These are phyloP conservation scores for Rhizophagus prolifer DNA, from an alignment of 192 early-diverging fungal species.

Conservation along the genomic window DNA sequence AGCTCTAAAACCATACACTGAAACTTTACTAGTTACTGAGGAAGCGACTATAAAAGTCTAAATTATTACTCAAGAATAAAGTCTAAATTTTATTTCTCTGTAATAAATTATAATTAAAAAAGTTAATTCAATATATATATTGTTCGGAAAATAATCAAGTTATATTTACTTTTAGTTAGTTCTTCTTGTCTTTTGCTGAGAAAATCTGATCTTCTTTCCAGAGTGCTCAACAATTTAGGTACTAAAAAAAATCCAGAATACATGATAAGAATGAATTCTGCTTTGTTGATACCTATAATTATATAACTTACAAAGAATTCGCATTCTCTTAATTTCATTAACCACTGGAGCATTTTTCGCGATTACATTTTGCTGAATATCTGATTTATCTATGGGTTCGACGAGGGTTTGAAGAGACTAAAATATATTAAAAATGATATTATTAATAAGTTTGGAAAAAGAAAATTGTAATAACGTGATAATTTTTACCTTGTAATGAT, in stretches of 20 bases:
- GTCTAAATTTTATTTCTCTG: too few relatives aligned
- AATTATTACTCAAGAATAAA: slow-evolving; percentile 13
- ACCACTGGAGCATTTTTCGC: slow-evolving; percentile 1
- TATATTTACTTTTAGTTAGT: not conserved
- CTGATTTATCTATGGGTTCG: not conserved
- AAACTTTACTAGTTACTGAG: slow-evolving; percentile 57
- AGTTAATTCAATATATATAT: too few relatives aligned
- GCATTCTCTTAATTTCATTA: slow-evolving; percentile 17
- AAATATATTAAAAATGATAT: not conserved
- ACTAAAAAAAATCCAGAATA: not conserved
- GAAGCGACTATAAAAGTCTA: slow-evolving; percentile 78
- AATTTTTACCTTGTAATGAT: slow-evolving; percentile 20
- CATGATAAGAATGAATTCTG: not conserved
- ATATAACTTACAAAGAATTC: slow-evolving; percentile 3
- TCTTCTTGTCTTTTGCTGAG: not conserved
- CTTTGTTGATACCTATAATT: not conserved
- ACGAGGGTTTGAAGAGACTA: not conserved
- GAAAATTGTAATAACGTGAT: not conserved
- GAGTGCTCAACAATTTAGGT: slow-evolving; percentile 1
- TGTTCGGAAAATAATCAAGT: too few relatives aligned
- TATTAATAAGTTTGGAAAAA: too few relatives aligned
- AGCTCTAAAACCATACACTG: slow-evolving; percentile 76
- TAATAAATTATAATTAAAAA: too few relatives aligned
- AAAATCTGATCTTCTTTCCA: slow-evolving; percentile 5
- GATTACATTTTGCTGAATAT: slow-evolving; percentile 19